A percentile compares a stretch with the other conserved stretches of the same genome.
Evolutionary conservation across 257 asterid genomes (phyloP).

Genomic region (Solanum verrucosum): DNA sequence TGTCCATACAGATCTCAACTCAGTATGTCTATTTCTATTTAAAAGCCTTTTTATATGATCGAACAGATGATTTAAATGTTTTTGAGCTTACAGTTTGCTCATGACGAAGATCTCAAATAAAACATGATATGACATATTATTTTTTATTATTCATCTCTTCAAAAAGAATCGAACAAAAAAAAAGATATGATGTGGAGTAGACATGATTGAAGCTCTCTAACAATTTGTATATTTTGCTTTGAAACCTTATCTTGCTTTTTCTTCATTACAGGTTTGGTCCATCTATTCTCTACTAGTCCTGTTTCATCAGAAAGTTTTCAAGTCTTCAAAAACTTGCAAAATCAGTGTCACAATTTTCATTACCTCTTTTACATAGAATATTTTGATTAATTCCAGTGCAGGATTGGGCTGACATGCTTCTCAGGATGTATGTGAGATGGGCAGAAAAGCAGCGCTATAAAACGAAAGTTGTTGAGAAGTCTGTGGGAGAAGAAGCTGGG

Average conservation of each 20-base stretch:
- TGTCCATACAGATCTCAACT: not conserved
- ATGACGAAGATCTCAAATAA: not conserved
- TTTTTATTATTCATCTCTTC: not conserved
- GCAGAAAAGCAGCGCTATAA: conserved; percentile 84
- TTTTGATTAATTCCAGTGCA: conserved; percentile 79
- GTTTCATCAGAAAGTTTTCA: not conserved
- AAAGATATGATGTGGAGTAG: not conserved
- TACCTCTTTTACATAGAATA: conserved; percentile 15
- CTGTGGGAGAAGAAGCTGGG: conserved; percentile 96
- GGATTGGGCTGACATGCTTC: conserved; percentile 99
- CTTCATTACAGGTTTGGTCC: not conserved
- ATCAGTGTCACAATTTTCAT: not conserved
- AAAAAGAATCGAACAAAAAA: no score
- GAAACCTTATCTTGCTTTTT: not conserved
- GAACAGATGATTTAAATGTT: not conserved
- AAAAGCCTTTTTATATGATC: not conserved
- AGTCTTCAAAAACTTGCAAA: not conserved
- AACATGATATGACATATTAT: not conserved
- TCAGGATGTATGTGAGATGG: conserved; percentile 97
- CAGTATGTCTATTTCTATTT: not conserved
- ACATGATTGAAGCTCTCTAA: not conserved
- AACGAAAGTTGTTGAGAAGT: conserved; percentile 81
- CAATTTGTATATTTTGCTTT: not conserved
- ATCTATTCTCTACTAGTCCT: not conserved
- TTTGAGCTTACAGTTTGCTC: not conserved